phyloP scores from a whole-genome alignment of 768 basidiomycete species.

The Trametes meyenii region DNA sequence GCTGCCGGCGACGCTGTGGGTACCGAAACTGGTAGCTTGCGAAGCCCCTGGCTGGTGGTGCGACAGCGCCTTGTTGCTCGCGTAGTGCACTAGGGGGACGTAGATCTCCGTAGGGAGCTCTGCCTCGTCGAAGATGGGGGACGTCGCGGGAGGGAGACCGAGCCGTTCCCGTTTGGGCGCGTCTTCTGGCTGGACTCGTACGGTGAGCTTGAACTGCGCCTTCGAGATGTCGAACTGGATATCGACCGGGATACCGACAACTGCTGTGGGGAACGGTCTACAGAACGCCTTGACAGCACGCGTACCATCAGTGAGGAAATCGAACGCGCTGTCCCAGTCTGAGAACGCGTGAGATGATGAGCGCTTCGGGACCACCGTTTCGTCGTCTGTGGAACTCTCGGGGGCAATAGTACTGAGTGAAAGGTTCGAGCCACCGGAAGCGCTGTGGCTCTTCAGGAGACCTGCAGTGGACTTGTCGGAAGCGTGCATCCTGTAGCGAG shows the following conservation, averaged over 20 bases:
- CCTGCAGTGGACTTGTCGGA: slow-evolving; percentile 43
- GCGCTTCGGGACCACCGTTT: slow-evolving; percentile 21
- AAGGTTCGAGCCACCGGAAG: slow-evolving; percentile 37
- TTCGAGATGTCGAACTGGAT: slow-evolving; percentile 78
- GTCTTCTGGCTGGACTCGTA: slow-evolving; percentile 67
- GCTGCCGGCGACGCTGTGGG: not conserved
- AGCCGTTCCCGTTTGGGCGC: slow-evolving; percentile 31
- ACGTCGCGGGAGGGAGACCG: slow-evolving; percentile 23
- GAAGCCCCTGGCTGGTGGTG: slow-evolving; percentile 7
- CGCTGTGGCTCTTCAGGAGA: slow-evolving; percentile 34
- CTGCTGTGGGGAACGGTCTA: slow-evolving; percentile 78
- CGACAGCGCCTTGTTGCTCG: slow-evolving; percentile 42
- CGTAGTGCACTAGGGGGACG: slow-evolving; percentile 89
- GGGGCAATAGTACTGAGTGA: slow-evolving; percentile 40
- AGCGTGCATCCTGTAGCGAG: slow-evolving; percentile 32
- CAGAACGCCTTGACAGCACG: slow-evolving; percentile 84
- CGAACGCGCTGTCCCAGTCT: slow-evolving; percentile 56
- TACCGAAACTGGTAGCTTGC: not conserved
- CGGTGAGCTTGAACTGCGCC: slow-evolving; percentile 68
- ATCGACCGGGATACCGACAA: slow-evolving; percentile 66
- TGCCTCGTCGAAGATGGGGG: slow-evolving; percentile 32
- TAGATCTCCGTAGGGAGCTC: slow-evolving; percentile 84
- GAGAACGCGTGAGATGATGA: slow-evolving; percentile 31
- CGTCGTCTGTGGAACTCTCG: slow-evolving; percentile 25
- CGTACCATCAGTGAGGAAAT: slow-evolving; percentile 83